Evolutionary conservation across 208 protist species (phyloP).

Genomic region (Leishmania braziliensis): DNA sequence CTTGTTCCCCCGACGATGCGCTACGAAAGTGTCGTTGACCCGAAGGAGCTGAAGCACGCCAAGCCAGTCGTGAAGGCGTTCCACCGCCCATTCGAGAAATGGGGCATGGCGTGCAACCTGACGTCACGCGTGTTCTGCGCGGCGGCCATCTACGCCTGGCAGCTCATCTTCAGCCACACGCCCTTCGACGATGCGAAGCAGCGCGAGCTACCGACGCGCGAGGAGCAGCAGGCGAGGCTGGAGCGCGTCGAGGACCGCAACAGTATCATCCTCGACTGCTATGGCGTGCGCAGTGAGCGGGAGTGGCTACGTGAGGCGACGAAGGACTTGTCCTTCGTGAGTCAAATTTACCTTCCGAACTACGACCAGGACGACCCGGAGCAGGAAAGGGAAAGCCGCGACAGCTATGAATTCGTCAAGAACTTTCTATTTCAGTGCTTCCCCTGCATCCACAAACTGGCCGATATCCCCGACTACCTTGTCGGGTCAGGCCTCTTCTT

Average conservation of each 20-base stretch:
- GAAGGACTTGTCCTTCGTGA: conserved; percentile 81
- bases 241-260: conserved; percentile 88
- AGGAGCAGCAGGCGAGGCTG: conserved; percentile 68
- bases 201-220: conserved; percentile 58
- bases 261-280: conserved; percentile 90
- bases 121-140: conserved; percentile 68
- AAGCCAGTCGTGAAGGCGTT: conserved; percentile 57
- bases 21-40: conserved; percentile 66
- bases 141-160: conserved; percentile 89
- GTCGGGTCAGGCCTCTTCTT: conserved; percentile 81
- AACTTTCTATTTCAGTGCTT: conserved; percentile 92
- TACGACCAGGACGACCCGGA: conserved; percentile 76
- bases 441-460: conserved; percentile 63
- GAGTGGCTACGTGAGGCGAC: conserved; percentile 89
- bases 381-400: conserved; percentile 69
- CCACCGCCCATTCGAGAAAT: conserved; percentile 68
- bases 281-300: conserved; percentile 71
- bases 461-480: conserved; percentile 77
- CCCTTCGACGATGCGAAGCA: conserved; percentile 91
- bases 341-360: conserved; percentile 76
- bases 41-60: conserved; percentile 56
- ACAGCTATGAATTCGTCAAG: conserved; percentile 90
- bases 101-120: conserved; percentile 68
- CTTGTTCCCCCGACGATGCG: conserved; percentile 38
- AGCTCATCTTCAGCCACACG: conserved; percentile 91